These are phyloP conservation scores for Aspergillus costaricaensis DNA, from an alignment of 2,329 filamentous ascomycete species.

Conservation along the genomic window DNA sequence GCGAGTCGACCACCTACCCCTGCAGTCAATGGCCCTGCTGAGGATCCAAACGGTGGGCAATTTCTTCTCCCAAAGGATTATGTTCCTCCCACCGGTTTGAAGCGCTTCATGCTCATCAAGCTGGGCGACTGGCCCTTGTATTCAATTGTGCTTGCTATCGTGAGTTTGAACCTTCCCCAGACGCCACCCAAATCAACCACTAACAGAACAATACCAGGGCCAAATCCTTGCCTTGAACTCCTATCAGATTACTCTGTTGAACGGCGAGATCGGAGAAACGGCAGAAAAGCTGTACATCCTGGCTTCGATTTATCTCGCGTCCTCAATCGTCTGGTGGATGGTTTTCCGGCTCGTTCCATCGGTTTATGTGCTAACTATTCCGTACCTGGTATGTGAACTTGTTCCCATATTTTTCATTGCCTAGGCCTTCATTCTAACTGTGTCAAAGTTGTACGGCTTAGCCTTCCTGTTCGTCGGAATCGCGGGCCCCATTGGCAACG, in stretches of 20 bases:
- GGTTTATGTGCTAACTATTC: conserved; percentile 53
- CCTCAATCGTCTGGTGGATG: conserved; percentile 63
- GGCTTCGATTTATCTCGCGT: conserved; percentile 58
- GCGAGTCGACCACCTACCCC: conserved; percentile 33
- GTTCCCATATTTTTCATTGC: too few species aligned
- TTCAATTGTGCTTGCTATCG: conserved; percentile 56
- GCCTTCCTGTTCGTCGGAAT: conserved; percentile 64
- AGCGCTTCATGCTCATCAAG: conserved; percentile 56
- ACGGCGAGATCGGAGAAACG: conserved; percentile 62
- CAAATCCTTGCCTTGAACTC: conserved; percentile 66
- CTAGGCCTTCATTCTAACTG: background rate
- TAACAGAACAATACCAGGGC: conserved; percentile 40
- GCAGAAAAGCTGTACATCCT: conserved; percentile 61
- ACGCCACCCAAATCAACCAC: background rate
- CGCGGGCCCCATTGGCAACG: conserved; percentile 53
- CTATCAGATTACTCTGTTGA: conserved; percentile 67
- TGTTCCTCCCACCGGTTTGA: conserved; percentile 56
- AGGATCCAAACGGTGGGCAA: conserved; percentile 45
- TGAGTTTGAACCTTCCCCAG: background rate
- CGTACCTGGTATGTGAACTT: conserved; percentile 57
- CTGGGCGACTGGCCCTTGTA: conserved; percentile 65
- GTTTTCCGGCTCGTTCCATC: conserved; percentile 60
- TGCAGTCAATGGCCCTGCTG: conserved; percentile 26
- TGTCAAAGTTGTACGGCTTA: conserved; percentile 50
- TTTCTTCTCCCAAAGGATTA: conserved; percentile 59